These are phyloP conservation scores for Tylopilus felleus DNA, from an alignment of 768 basidiomycete species.

Conservation along the genomic window DNA sequence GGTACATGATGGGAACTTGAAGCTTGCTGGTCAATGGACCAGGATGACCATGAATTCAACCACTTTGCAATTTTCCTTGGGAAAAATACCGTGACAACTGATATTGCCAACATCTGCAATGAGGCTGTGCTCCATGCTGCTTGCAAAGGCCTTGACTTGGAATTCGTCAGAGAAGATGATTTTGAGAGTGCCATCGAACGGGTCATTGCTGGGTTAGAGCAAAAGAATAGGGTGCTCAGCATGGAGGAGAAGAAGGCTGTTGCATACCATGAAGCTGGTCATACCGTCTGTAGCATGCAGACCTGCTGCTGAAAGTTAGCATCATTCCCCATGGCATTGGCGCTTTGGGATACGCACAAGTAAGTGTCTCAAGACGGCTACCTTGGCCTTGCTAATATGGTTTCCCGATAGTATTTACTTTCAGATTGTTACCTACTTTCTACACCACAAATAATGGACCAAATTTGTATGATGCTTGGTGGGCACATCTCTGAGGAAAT, in stretches of 20 bases:
- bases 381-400: conserved; percentile 7
- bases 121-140: conserved; percentile 96
- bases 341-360: conserved; percentile 95
- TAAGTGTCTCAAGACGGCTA: conserved; percentile 29
- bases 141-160: conserved; percentile 72
- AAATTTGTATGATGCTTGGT: conserved; percentile 98
- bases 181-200: conserved; percentile 98
- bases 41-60: no score
- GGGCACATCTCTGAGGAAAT: conserved; percentile 98
- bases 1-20: no score
- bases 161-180: conserved; percentile 75
- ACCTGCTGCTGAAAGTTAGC: conserved; percentile 94
- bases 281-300: conserved; percentile 96
- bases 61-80: no score
- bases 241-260: conserved; percentile 98
- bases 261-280: conserved; percentile 98
- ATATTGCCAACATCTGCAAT: conserved; percentile 98
- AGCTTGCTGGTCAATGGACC: no score
- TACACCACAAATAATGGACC: conserved; percentile 89
- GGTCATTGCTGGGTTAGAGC: conserved; percentile 94
- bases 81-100: no score
- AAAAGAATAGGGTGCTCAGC: conserved; percentile 90
- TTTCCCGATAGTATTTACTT: conserved; percentile 70
- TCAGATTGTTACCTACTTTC: conserved; percentile 95
- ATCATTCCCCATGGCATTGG: conserved; percentile 97